Conservation (phyloP, 164 flowering plant genomes). For the Piper betle region DNA sequence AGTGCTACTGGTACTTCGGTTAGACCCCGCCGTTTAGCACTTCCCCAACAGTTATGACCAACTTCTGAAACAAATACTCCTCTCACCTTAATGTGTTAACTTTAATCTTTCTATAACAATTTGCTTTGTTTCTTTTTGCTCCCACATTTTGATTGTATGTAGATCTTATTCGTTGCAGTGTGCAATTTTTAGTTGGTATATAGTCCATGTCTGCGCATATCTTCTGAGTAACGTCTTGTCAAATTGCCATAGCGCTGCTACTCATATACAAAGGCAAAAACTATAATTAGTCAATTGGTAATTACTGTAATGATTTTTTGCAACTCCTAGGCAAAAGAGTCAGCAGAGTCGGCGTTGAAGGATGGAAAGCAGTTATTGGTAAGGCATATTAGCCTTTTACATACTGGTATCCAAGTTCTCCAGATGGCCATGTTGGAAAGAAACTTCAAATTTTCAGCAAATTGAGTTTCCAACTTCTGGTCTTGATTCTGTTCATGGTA, state of each 20-base stretch:
- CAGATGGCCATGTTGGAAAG: conserved; percentile 7
- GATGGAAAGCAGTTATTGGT: conserved; percentile 72
- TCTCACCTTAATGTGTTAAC: too few relatives aligned
- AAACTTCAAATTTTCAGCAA: conserved; percentile 41
- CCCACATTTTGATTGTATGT: too few relatives aligned
- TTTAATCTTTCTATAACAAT: too few relatives aligned
- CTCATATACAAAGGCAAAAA: too few relatives aligned
- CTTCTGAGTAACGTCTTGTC: too few relatives aligned
- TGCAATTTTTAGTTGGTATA: too few relatives aligned
- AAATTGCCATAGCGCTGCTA: too few relatives aligned
- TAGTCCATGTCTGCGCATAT: too few relatives aligned
- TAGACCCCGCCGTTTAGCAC: background rate
- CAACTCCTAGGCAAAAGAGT: conserved; percentile 54
- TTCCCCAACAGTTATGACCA: background rate
- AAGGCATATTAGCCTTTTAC: conserved; percentile 10
- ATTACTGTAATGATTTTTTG: background rate
- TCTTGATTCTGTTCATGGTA: conserved; percentile 82
- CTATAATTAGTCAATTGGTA: too few relatives aligned
- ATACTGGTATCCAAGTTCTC: background rate
- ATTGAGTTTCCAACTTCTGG: conserved; percentile 95
- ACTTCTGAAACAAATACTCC: background rate
- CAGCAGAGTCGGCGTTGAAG: conserved; percentile 55
- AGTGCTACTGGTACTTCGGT: background rate
- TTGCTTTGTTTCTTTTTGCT: too few relatives aligned
- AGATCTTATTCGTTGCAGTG: too few relatives aligned